phyloP scores from a whole-genome alignment of 148 eudicot genomes.

The Euryodendron excelsum region DNA sequence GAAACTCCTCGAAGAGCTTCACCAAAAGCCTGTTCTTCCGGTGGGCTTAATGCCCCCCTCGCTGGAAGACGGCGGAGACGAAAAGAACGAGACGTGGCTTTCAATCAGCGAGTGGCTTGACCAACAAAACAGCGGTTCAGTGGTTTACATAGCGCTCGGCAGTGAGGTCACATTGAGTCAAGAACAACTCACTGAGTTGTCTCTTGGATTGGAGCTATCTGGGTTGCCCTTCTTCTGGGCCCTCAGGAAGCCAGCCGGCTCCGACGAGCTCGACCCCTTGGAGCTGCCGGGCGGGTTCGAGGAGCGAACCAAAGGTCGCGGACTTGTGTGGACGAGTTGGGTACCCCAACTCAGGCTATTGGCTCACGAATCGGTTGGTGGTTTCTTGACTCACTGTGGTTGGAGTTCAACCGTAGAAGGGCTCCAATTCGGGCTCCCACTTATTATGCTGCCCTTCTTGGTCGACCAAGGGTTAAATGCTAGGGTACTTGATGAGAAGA shows the following conservation, averaged over 20 bases:
- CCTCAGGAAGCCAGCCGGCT: constrained; percentile 6
- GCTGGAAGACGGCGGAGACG: background rate
- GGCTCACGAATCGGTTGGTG: no score
- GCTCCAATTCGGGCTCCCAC: constrained; percentile 6
- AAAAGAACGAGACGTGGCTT: background rate
- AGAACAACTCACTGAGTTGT: constrained; percentile 12
- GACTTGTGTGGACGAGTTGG: constrained; percentile 22
- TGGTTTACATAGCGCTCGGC: constrained; percentile 27
- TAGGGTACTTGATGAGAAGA: constrained; percentile 5
- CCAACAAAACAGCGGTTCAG: constrained; percentile 6
- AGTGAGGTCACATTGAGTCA: constrained; percentile 22
- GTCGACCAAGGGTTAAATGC: constrained; percentile 17
- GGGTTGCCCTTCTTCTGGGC: no score
- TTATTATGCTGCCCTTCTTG: constrained; percentile 7
- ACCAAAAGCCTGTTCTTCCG: constrained; percentile 16
- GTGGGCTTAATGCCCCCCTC: constrained; percentile 28
- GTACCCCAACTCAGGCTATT: constrained; percentile 12
- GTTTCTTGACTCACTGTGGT: no score
- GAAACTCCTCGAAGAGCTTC: constrained; percentile 19
- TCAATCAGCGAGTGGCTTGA: constrained; percentile 12
- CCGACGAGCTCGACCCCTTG: background rate
- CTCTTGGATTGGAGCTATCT: no score
- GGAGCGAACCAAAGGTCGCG: constrained; percentile 1
- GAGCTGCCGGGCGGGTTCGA: constrained; percentile 11
- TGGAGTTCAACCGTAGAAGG: constrained; percentile 10